These are phyloP conservation scores for Roridomyces roridus DNA, from an alignment of 768 basidiomycete genomes.

Conservation along the genomic window DNA sequence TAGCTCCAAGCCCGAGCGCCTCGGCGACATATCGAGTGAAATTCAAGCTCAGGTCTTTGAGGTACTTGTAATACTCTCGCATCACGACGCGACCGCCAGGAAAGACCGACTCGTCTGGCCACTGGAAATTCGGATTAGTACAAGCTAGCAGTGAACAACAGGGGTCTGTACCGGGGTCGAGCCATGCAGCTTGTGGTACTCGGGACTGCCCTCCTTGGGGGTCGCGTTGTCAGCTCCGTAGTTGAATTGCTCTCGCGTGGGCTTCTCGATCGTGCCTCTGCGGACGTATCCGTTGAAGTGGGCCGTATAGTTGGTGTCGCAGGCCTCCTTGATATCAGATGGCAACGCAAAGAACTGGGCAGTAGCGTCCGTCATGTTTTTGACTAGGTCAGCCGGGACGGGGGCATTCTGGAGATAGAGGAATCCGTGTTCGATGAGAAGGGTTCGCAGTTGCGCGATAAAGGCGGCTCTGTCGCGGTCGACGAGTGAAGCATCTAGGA, in stretches of 20 bases:
- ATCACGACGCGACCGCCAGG: conserved; percentile 17
- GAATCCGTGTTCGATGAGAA: conserved; percentile 61
- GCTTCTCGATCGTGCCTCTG: conserved; percentile 14
- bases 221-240: conserved; percentile 15
- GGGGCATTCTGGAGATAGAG: conserved; percentile 57
- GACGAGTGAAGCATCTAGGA: conserved; percentile 17
- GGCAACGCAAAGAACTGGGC: conserved; percentile 58
- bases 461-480: conserved; percentile 35
- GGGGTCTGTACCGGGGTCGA: conserved; percentile 7
- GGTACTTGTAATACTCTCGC: conserved; percentile 14
- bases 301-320: conserved; percentile 53
- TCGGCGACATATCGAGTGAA: conserved; percentile 18
- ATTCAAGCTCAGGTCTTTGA: conserved; percentile 14
- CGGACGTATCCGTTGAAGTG: conserved; percentile 62
- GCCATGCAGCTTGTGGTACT: conserved; percentile 19
- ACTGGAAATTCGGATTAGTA: too few relatives aligned
- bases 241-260: conserved; percentile 24
- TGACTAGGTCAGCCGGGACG: conserved; percentile 42
- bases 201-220: conserved; percentile 9
- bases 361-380: conserved; percentile 47
- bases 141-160: too few relatives aligned
- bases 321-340: conserved; percentile 46
- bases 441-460: conserved; percentile 52
- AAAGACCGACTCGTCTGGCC: conserved; percentile 21
- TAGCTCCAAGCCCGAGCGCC: conserved; percentile 20